Evolutionary conservation across 805 yeast genomes (phyloP).

Genomic region (Pachysolen tannophilus): DNA sequence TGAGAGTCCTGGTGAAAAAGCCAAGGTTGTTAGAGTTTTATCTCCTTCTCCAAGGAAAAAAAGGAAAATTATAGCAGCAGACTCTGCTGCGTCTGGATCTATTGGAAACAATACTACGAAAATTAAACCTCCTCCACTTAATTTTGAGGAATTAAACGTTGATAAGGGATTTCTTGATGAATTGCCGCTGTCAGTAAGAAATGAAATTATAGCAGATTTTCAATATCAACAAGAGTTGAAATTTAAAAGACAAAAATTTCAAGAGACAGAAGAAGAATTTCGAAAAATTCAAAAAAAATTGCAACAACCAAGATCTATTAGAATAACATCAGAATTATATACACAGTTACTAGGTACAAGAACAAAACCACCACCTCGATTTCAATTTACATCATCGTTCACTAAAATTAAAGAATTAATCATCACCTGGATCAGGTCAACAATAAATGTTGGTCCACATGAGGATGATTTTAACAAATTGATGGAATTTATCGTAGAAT

Average conservation of each 20-base stretch:
- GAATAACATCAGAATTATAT: too few species aligned
- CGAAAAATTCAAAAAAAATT: too few species aligned
- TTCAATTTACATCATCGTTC: too few species aligned
- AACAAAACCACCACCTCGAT: too few species aligned
- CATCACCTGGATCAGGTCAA: slow-evolving; percentile 1
- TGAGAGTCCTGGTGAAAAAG: slow-evolving; percentile 10
- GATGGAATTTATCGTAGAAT: background rate
- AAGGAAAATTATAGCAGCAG: background rate
- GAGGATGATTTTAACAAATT: slow-evolving; percentile 1
- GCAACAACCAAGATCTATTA: too few species aligned
- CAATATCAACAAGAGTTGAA: background rate
- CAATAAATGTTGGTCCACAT: background rate
- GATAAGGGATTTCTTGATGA: background rate
- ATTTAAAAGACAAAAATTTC: too few species aligned
- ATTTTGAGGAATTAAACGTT: slow-evolving; percentile 1
- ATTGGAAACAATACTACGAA: background rate
- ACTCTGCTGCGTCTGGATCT: background rate
- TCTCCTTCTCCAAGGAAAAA: slow-evolving; percentile 5
- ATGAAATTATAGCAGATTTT: background rate
- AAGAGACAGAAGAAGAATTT: too few species aligned
- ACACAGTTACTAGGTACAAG: too few species aligned
- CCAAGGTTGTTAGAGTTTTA: slow-evolving; percentile 3
- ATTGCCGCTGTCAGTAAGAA: background rate
- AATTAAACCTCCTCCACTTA: slow-evolving; percentile 1
- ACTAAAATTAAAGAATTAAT: background rate